Conservation (phyloP, 1,139 yeast genomes). For the Yamadazyma trypodendri region DNA sequence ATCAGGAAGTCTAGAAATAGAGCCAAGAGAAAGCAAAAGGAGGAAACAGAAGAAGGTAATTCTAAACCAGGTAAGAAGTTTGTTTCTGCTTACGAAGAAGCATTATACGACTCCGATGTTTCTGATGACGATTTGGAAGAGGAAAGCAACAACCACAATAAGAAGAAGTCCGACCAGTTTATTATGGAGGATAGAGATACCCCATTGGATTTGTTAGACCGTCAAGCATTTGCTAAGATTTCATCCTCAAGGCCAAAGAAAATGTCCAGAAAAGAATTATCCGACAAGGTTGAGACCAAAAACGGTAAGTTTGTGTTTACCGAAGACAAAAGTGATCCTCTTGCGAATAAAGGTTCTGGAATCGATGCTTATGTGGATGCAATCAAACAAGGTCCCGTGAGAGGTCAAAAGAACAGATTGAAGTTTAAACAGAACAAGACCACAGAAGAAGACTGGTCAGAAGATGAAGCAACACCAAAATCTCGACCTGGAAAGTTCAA, state of each 20-base stretch:
- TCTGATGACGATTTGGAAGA: conserved; percentile 45
- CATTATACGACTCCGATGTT: conserved; percentile 59
- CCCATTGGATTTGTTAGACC: conserved; percentile 88
- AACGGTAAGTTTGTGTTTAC: conserved; percentile 56
- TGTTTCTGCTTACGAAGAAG: conserved; percentile 86
- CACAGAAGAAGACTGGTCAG: conserved; percentile 54
- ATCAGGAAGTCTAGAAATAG: conserved; percentile 85
- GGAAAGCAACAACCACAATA: conserved; percentile 26
- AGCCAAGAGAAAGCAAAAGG: conserved; percentile 68
- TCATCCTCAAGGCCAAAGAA: conserved; percentile 79
- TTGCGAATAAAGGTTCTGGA: conserved; percentile 52
- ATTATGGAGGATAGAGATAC: conserved; percentile 77
- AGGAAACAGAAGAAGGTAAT: conserved; percentile 21
- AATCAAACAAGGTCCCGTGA: conserved; percentile 84
- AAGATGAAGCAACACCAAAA: conserved; percentile 34
- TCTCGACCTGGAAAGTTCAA: conserved; percentile 16
- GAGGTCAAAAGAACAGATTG: conserved; percentile 89
- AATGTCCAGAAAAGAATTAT: conserved; percentile 43
- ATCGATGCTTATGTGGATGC: conserved; percentile 93
- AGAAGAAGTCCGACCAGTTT: conserved; percentile 44
- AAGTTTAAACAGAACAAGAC: conserved; percentile 71
- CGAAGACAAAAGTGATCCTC: conserved; percentile 50
- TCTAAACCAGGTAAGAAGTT: conserved; percentile 44
- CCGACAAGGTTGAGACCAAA: conserved; percentile 52
- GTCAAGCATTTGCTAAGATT: conserved; percentile 79